Evolutionary conservation across 805 yeast genomes (phyloP).

Genomic region (Candida qinlingensis): DNA sequence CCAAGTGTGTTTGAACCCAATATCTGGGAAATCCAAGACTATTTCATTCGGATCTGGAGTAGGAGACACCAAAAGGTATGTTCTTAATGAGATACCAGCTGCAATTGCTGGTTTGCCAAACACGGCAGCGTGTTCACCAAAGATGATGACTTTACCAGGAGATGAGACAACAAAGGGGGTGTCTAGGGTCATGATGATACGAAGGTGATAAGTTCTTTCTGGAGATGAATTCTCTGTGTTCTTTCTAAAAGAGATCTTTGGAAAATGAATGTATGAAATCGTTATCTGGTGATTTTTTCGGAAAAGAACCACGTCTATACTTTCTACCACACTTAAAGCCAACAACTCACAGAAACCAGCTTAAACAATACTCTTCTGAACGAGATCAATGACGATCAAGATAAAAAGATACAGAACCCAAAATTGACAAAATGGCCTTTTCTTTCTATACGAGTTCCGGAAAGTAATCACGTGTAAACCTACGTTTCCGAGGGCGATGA

Average conservation of each 20-base stretch:
- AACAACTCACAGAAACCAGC: too few species aligned
- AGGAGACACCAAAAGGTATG: slow-evolving; percentile 65
- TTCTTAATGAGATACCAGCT: slow-evolving; percentile 83
- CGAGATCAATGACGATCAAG: too few species aligned
- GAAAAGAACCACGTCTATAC: too few species aligned
- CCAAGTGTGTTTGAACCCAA: slow-evolving; percentile 65
- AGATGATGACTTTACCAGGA: slow-evolving; percentile 93
- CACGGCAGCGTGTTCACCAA: slow-evolving; percentile 97
- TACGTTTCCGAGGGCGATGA: background rate
- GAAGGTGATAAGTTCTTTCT: background rate
- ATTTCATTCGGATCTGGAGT: slow-evolving; percentile 38
- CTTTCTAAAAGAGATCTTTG: too few species aligned
- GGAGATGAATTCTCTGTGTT: too few species aligned
- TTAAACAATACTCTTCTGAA: too few species aligned
- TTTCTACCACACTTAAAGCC: too few species aligned
- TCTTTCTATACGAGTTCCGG: background rate
- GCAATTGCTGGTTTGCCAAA: slow-evolving; percentile 93
- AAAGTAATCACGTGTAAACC: background rate
- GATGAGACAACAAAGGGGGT: slow-evolving; percentile 76
- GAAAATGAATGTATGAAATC: too few species aligned
- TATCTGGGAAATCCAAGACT: slow-evolving; percentile 78
- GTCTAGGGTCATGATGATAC: slow-evolving; percentile 3
- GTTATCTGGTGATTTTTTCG: too few species aligned
- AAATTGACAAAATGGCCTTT: too few species aligned
- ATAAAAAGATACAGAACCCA: too few species aligned